Conservation (phyloP, 169 alveolate species). For the Eimeria necatrix region DNA sequence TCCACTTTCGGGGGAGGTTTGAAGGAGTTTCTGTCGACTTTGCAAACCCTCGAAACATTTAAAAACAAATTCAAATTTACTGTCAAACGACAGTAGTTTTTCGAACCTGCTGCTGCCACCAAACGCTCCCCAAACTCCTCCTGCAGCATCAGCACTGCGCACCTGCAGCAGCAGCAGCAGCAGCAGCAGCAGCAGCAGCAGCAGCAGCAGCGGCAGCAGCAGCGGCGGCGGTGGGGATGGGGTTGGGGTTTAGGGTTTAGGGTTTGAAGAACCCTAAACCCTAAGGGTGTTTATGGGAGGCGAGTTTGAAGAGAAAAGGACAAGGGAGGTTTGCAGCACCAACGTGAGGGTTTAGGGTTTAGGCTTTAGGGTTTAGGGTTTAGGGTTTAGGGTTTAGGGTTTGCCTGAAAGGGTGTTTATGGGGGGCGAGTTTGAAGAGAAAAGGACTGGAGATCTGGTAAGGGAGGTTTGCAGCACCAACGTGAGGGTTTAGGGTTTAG, state of each 20-base stretch:
- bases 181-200: no score
- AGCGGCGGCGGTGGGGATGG: no score
- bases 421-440: constrained; percentile 97
- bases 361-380: no score
- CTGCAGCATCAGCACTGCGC: constrained; percentile 99
- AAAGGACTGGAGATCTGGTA: constrained; percentile 99
- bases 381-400: no score
- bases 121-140: constrained; percentile 99
- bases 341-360: constrained; percentile 88
- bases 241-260: no score
- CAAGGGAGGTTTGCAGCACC: constrained; percentile 99
- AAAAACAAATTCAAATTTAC: constrained; percentile 93
- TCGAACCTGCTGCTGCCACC: constrained; percentile 96
- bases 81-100: constrained; percentile 98
- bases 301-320: constrained; percentile 98
- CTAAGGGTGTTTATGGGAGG: constrained; percentile 97
- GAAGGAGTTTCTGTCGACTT: constrained; percentile 98
- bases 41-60: constrained; percentile 94
- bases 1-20: constrained; percentile 99
- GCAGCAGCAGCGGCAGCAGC: no score
- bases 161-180: constrained; percentile 84
- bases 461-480: constrained; percentile 99
- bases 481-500: no score
- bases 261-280: no score
- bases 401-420: constrained; percentile 96